Base-by-base conservation (phyloP, 768 basidiomycete genomes). In the Mycena haematopus region DNA sequence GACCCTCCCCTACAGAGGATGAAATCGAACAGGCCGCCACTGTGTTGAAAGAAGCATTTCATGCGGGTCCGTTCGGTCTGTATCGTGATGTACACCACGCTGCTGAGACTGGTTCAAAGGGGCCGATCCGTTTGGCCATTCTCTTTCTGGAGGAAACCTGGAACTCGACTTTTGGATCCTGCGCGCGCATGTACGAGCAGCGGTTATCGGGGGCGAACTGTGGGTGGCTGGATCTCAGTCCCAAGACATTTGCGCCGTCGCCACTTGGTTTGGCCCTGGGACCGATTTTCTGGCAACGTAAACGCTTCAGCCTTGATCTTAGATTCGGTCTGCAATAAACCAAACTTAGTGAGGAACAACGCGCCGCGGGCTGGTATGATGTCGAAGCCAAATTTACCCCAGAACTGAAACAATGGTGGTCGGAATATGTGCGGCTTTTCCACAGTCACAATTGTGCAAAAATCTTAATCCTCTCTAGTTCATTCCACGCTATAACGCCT, bases 71-170 rank as follows among this genome's bases (percentile, higher is more conserved):
- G 55, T 57, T 13, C 3, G 31, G 6, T 6, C 36, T 36, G 22
- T 25, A 13, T 11, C 29, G 24, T 24, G 10, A 25, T 33, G 42
- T 33, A 10, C 21, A 3, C 4, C 21, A 14, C 29, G 13, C 8
- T 24, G 22, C 57, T 63, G 38, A 64, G 49, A 25, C 49, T 8
- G 22, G 47, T 24, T 44, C 3, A 45, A 17, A 58, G 52, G 19
- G 6, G 15, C 21, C 7, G 65, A 63, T 44, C 76, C 74, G 2
- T 80, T 80, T 61, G 74, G 76, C 49, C 71, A 73, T 40, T 75
- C 73, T 58, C 68, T 71, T 22, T 57, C 65, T 10, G 71, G 74
- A 44, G 69, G 71, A 29, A 36, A 68, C 24, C 17, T 17, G 8
- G 52, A 53, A 7, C 27, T 66, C 2, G 49, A 56, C 47, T 33